These are phyloP conservation scores for Colletotrichum spinosum DNA, from an alignment of 2,329 filamentous ascomycete genomes.

Conservation along the genomic window DNA sequence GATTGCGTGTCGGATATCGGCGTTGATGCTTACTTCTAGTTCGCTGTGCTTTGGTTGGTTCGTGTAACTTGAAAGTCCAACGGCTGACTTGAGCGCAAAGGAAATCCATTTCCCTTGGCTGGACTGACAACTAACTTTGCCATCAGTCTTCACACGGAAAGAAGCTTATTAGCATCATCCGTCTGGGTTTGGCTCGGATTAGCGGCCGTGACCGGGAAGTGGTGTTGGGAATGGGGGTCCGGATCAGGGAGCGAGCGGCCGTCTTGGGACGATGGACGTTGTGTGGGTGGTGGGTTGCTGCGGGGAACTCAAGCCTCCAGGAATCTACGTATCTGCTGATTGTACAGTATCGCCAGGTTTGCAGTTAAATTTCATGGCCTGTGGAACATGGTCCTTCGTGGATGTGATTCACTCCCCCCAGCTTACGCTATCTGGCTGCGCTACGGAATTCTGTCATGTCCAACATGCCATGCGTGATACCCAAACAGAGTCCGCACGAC, in stretches of 20 bases:
- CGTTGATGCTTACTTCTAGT: background rate
- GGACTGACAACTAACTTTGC: background rate
- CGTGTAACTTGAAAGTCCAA: conserved; percentile 9
- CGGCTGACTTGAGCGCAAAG: too few relatives aligned
- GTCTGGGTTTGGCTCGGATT: conserved; percentile 23
- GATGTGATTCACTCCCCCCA: too few relatives aligned
- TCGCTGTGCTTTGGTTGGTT: conserved; percentile 9
- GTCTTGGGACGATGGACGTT: background rate
- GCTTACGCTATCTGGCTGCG: too few relatives aligned
- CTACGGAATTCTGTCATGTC: too few relatives aligned
- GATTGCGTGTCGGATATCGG: conserved; percentile 21
- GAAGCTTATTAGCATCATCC: conserved; percentile 31
- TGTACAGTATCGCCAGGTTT: too few relatives aligned
- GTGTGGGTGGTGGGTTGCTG: background rate
- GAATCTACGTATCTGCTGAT: too few relatives aligned
- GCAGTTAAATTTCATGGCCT: too few relatives aligned
- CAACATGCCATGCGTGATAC: too few relatives aligned
- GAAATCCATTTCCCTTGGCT: too few relatives aligned
- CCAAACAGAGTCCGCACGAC: background rate
- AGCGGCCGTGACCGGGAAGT: conserved; percentile 26
- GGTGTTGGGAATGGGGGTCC: conserved; percentile 7
- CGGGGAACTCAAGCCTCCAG: background rate
- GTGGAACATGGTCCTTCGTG: too few relatives aligned
- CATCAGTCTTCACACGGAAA: conserved; percentile 1
- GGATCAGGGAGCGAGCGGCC: conserved; percentile 11